phyloP scores from a whole-genome alignment of 2,329 filamentous ascomycete species.

The Aphanocladium album region DNA sequence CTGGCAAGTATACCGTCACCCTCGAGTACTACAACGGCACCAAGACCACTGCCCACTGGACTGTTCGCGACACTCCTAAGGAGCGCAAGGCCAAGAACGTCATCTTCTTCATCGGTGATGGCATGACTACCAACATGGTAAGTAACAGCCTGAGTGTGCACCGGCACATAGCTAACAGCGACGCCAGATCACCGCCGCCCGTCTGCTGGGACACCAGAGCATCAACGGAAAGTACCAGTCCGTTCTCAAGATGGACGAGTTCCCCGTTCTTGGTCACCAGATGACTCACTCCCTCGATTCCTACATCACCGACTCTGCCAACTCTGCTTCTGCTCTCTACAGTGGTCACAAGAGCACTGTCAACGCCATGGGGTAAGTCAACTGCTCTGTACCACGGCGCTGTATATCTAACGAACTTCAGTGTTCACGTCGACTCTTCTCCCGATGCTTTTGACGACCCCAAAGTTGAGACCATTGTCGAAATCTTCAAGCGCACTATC shows the following conservation, averaged over 20 bases:
- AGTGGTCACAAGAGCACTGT: slow-evolving; percentile 79
- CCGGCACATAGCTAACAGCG: slow-evolving; percentile 12
- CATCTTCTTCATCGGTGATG: slow-evolving; percentile 75
- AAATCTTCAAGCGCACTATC: slow-evolving; percentile 67
- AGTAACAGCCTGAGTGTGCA: slow-evolving; percentile 7
- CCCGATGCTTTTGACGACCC: slow-evolving; percentile 72
- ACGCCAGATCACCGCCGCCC: slow-evolving; percentile 63
- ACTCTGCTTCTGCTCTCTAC: slow-evolving; percentile 77
- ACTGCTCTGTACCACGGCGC: neutral
- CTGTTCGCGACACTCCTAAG: slow-evolving; percentile 64
- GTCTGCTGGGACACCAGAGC: slow-evolving; percentile 73
- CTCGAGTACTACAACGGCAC: slow-evolving; percentile 69
- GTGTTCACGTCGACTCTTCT: slow-evolving; percentile 73
- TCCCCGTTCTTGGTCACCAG: slow-evolving; percentile 80
- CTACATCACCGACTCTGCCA: slow-evolving; percentile 84
- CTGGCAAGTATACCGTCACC: slow-evolving; percentile 72
- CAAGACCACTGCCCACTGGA: slow-evolving; percentile 70
- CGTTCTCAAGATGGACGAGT: slow-evolving; percentile 71
- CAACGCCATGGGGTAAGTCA: slow-evolving; percentile 65
- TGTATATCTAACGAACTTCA: slow-evolving; percentile 14
- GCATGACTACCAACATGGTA: slow-evolving; percentile 68
- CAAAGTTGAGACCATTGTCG: slow-evolving; percentile 78
- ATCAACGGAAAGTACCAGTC: slow-evolving; percentile 82
- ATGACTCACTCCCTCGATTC: slow-evolving; percentile 84
- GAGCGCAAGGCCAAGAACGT: slow-evolving; percentile 78